phyloP scores from a whole-genome alignment of 2,329 filamentous ascomycete genomes.

The Neofusicoccum umdonicola region DNA sequence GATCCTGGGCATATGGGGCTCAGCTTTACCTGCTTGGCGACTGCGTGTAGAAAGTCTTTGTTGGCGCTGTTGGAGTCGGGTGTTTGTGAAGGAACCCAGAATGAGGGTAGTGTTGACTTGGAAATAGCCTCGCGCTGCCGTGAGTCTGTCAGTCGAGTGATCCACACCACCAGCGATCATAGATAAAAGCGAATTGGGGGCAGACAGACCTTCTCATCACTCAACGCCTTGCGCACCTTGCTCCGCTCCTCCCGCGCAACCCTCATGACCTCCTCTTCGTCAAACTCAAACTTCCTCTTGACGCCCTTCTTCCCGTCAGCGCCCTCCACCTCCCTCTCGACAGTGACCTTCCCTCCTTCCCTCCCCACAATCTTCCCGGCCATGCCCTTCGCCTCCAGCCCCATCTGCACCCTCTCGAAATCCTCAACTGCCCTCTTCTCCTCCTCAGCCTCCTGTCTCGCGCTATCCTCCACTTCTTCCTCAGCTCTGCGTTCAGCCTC shows the following conservation, averaged over 20 bases:
- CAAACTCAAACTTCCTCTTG: slow-evolving; percentile 80
- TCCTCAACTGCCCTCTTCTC: slow-evolving; percentile 69
- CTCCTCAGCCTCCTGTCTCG: slow-evolving; percentile 66
- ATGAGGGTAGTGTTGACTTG: slow-evolving; percentile 65
- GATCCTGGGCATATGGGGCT: slow-evolving; percentile 77
- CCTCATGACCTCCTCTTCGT: slow-evolving; percentile 70
- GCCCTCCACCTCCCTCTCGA: slow-evolving; percentile 39
- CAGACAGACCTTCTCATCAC: slow-evolving; percentile 63
- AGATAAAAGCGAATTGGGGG: neutral
- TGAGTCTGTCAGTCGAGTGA: neutral
- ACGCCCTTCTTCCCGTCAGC: slow-evolving; percentile 37
- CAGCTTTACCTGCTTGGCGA: slow-evolving; percentile 62
- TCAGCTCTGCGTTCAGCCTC: slow-evolving; percentile 60
- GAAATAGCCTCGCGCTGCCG: neutral
- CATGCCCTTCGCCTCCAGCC: slow-evolving; percentile 40
- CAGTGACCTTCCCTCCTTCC: slow-evolving; percentile 44
- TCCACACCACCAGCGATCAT: neutral
- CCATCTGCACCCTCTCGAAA: slow-evolving; percentile 83
- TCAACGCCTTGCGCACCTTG: slow-evolving; percentile 67
- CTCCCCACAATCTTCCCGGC: slow-evolving; percentile 41
- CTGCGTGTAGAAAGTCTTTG: slow-evolving; percentile 44
- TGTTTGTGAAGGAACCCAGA: slow-evolving; percentile 88
- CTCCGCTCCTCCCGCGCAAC: slow-evolving; percentile 68
- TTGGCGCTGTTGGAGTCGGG: slow-evolving; percentile 52
- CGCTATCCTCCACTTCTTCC: slow-evolving; percentile 61